These are phyloP conservation scores for Millerago galiae DNA, from an alignment of 805 yeast species.

Conservation along the genomic window DNA sequence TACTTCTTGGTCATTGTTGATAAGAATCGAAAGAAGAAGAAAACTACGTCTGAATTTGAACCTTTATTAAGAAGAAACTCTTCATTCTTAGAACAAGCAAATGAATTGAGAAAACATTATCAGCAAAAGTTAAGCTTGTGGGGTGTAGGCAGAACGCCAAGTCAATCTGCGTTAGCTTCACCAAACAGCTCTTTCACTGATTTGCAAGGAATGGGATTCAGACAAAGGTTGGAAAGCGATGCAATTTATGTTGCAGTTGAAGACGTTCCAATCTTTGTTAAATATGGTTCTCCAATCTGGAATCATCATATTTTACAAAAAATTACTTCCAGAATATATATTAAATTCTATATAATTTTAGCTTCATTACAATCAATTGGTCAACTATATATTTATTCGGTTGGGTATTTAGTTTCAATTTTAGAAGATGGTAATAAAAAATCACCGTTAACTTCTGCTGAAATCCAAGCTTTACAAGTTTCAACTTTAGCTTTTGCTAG, in stretches of 20 bases:
- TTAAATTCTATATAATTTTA: constrained; percentile 48
- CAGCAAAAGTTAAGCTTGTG: constrained; percentile 20
- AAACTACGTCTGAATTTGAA: neutral
- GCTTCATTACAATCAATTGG: constrained; percentile 58
- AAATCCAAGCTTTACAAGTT: constrained; percentile 65
- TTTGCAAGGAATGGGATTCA: constrained; percentile 1
- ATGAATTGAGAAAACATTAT: constrained; percentile 15
- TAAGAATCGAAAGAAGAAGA: constrained; percentile 9
- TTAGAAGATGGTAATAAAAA: constrained; percentile 24
- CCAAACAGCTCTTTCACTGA: constrained; percentile 4
- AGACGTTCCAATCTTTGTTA: constrained; percentile 25
- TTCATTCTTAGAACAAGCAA: constrained; percentile 6
- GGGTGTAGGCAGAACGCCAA: constrained; percentile 25
- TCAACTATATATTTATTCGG: constrained; percentile 65
- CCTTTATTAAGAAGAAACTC: constrained; percentile 10
- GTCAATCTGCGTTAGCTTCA: constrained; percentile 3
- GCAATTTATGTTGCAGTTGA: constrained; percentile 25
- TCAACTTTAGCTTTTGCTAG: constrained; percentile 59
- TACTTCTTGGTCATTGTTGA: constrained; percentile 23
- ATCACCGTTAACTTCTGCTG: constrained; percentile 27
- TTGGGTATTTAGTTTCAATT: constrained; percentile 63
- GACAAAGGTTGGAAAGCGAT: constrained; percentile 12
- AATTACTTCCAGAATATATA: constrained; percentile 28
- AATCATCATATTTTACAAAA: constrained; percentile 20
- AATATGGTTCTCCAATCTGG: constrained; percentile 23